A percentile compares a stretch with the other conserved stretches of the same genome.
Conservation (phyloP, 352 stramenopile species). For the Pythium monospermum region DNA sequence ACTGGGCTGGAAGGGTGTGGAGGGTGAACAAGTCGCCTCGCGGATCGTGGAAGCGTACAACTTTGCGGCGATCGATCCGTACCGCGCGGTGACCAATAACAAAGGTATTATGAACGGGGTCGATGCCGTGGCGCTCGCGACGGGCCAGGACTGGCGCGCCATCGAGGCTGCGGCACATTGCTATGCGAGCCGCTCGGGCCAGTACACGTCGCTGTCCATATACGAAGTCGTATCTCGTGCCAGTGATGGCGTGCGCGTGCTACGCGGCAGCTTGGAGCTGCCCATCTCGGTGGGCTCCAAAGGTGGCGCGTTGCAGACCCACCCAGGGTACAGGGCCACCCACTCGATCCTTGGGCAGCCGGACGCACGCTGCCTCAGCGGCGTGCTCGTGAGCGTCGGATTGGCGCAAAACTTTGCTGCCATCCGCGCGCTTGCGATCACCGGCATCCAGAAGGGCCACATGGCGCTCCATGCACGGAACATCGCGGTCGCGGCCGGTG, state of each 20-base stretch:
- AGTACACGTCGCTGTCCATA: slow-evolving; percentile 76
- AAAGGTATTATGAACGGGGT: slow-evolving; percentile 90
- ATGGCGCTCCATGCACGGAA: slow-evolving; percentile 86
- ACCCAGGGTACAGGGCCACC: slow-evolving; percentile 73
- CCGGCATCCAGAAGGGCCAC: slow-evolving; percentile 83
- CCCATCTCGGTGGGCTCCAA: slow-evolving; percentile 80
- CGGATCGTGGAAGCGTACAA: slow-evolving; percentile 83
- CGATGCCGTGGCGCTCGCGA: slow-evolving; percentile 74
- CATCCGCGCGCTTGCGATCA: slow-evolving; percentile 80
- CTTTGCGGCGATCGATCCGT: slow-evolving; percentile 80
- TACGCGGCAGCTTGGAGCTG: slow-evolving; percentile 72
- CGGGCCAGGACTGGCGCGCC: slow-evolving; percentile 81
- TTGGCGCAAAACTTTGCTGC: slow-evolving; percentile 86
- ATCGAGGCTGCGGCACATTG: slow-evolving; percentile 82
- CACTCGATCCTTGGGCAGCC: slow-evolving; percentile 75
- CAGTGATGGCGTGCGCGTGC: slow-evolving; percentile 34
- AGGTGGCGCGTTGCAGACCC: slow-evolving; percentile 73
- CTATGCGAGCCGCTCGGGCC: slow-evolving; percentile 69
- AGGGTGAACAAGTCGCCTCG: slow-evolving; percentile 61
- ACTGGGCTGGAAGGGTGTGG: slow-evolving; percentile 78
- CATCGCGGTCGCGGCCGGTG: slow-evolving; percentile 76
- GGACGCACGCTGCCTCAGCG: slow-evolving; percentile 49
- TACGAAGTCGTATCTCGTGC: slow-evolving; percentile 45
- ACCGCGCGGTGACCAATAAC: slow-evolving; percentile 85
- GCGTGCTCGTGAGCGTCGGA: slow-evolving; percentile 76